A percentile compares a stretch with the other conserved stretches of the same genome.
These are phyloP conservation scores for Avena atlantica DNA, from an alignment of 176 grass and related monocot genomes.

Conservation along the genomic window DNA sequence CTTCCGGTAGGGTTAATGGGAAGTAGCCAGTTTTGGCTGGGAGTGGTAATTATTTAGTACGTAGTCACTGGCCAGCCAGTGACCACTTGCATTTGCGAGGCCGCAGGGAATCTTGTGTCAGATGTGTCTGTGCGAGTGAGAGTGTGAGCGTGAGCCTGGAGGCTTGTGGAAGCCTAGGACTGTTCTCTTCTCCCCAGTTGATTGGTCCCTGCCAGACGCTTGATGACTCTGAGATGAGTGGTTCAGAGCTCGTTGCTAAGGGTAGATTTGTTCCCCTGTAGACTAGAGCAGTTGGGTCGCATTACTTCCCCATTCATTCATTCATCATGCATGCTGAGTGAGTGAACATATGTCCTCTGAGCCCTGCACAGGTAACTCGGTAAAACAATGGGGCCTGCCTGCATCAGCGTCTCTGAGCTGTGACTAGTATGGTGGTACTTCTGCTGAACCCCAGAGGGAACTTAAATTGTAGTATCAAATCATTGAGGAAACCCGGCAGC, in stretches of 20 bases:
- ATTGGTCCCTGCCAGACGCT: slow-evolving; percentile 51
- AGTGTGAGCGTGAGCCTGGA: slow-evolving; percentile 25
- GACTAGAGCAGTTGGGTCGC: slow-evolving; percentile 43
- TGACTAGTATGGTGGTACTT: slow-evolving; percentile 4
- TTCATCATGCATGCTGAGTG: slow-evolving; percentile 43
- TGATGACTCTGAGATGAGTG: slow-evolving; percentile 46
- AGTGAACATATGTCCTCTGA: not conserved
- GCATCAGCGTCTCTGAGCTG: not conserved
- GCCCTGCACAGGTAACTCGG: slow-evolving; percentile 31
- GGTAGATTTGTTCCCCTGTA: slow-evolving; percentile 49
- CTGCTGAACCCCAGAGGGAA: not conserved
- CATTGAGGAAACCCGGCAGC: not conserved
- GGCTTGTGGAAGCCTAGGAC: slow-evolving; percentile 32
- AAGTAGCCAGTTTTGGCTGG: slow-evolving; percentile 23
- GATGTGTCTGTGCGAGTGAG: slow-evolving; percentile 11
- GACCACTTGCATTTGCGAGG: slow-evolving; percentile 42
- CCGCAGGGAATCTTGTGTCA: slow-evolving; percentile 53
- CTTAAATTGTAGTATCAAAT: not conserved
- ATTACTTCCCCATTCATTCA: slow-evolving; percentile 26
- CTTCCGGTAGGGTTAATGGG: slow-evolving; percentile 45
- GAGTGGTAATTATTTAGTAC: slow-evolving; percentile 18
- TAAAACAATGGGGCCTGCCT: slow-evolving; percentile 25
- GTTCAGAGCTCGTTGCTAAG: slow-evolving; percentile 39
- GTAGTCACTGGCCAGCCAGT: not conserved
- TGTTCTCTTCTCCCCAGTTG: slow-evolving; percentile 41